Conservation (phyloP, 768 basidiomycete species). For the Rhodotorula sphaerocarpa region DNA sequence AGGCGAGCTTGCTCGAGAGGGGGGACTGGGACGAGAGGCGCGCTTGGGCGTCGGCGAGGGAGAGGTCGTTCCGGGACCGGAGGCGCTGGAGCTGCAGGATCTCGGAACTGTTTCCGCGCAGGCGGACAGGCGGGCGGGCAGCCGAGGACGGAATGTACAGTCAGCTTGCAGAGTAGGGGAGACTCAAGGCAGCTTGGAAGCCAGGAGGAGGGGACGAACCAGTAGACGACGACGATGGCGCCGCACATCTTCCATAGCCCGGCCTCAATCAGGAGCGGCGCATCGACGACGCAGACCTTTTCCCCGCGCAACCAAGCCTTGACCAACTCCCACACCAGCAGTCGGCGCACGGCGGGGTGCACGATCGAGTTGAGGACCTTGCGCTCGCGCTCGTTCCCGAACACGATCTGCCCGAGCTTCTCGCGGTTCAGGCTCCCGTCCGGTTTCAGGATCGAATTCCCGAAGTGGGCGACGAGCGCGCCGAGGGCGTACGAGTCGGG, state of each 20-base stretch:
- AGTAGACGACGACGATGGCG: constrained; percentile 79
- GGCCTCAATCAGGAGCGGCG: constrained; percentile 84
- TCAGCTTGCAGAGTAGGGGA: too few species aligned
- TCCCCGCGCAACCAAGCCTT: constrained; percentile 68
- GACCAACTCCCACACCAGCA: constrained; percentile 64
- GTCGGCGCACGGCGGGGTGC: constrained; percentile 78
- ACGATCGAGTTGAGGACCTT: constrained; percentile 71
- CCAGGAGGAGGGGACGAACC: constrained; percentile 51
- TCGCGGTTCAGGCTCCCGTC: constrained; percentile 73
- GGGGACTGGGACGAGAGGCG: constrained; percentile 74
- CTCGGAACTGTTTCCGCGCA: constrained; percentile 51
- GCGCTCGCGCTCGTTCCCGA: constrained; percentile 61
- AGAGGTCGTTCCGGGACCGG: constrained; percentile 61
- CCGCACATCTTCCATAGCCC: constrained; percentile 76
- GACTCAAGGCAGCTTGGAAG: neutral
- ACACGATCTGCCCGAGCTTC: constrained; percentile 74
- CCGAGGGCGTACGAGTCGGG: constrained; percentile 69
- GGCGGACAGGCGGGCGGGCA: too few species aligned
- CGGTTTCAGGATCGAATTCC: constrained; percentile 55
- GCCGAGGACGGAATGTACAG: too few species aligned
- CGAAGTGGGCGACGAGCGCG: constrained; percentile 64
- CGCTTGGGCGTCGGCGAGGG: constrained; percentile 59
- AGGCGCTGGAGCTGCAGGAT: constrained; percentile 77
- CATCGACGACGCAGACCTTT: constrained; percentile 73
- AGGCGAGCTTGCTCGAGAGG: constrained; percentile 67